Evolutionary conservation across 352 stramenopile genomes (phyloP).

Genomic region (Phytophthora hybrid): DNA sequence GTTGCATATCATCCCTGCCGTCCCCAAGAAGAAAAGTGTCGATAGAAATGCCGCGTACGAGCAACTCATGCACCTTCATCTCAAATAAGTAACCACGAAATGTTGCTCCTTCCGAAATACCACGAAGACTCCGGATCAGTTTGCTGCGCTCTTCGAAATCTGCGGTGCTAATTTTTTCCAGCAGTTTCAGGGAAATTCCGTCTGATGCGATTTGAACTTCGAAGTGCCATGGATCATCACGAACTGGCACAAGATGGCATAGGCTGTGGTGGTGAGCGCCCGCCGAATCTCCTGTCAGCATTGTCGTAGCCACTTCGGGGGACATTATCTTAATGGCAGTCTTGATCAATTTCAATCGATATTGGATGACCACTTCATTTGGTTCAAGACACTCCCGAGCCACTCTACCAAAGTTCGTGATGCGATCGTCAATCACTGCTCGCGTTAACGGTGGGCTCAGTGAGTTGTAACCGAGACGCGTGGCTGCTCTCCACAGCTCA

Average conservation of each 20-base stretch:
- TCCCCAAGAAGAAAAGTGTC: neutral
- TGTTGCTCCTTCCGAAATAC: neutral
- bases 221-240: neutral
- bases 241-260: neutral
- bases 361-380: neutral
- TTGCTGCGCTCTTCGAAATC: neutral
- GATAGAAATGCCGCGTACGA: slow-evolving; percentile 1
- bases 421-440: slow-evolving; percentile 4
- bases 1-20: neutral
- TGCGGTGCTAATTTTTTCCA: neutral
- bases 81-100: slow-evolving; percentile 7
- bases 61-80: slow-evolving; percentile 1
- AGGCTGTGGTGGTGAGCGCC: neutral
- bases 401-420: slow-evolving; percentile 7
- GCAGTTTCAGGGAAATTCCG: neutral
- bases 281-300: neutral
- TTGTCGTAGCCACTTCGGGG: neutral
- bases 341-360: neutral
- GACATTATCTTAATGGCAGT: neutral
- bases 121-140: neutral
- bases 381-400: slow-evolving; percentile 4
- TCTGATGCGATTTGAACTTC: slow-evolving; percentile 3
- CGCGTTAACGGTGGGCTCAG: neutral
- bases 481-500: slow-evolving; percentile 6
- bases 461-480: neutral